Evolutionary conservation across 2,329 filamentous ascomycete genomes (phyloP).

Genomic region (Colletotrichum spinosum): DNA sequence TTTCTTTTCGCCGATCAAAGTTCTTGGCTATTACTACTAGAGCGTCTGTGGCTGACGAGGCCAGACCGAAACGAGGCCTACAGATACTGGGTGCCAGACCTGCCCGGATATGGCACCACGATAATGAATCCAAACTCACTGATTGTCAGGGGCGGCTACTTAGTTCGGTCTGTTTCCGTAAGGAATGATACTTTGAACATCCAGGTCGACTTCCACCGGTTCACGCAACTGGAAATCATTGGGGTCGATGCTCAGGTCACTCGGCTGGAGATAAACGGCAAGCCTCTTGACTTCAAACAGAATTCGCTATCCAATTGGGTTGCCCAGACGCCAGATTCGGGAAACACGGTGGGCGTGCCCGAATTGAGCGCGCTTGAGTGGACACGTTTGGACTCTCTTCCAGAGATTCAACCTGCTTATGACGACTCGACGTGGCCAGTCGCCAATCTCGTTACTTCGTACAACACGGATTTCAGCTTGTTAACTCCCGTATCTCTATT

Average conservation of each 20-base stretch:
- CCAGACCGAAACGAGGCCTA: conserved; percentile 74
- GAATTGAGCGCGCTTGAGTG: conserved; percentile 70
- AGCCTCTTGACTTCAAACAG: conserved; percentile 49
- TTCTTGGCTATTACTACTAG: neutral
- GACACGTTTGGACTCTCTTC: conserved; percentile 78
- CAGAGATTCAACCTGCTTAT: conserved; percentile 73
- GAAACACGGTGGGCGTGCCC: conserved; percentile 62
- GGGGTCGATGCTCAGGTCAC: conserved; percentile 69
- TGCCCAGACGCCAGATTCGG: conserved; percentile 41
- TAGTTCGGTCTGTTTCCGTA: conserved; percentile 70
- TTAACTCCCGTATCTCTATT: conserved; percentile 76
- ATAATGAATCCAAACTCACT: conserved; percentile 56
- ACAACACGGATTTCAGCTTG: conserved; percentile 68
- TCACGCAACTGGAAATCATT: conserved; percentile 75
- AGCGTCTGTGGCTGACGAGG: neutral
- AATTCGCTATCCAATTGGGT: conserved; percentile 60
- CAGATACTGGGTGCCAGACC: conserved; percentile 74
- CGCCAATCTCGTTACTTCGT: conserved; percentile 68
- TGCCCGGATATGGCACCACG: conserved; percentile 55
- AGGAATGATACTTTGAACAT: conserved; percentile 68
- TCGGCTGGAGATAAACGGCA: conserved; percentile 56
- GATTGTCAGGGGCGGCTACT: conserved; percentile 73
- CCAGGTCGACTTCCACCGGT: conserved; percentile 78
- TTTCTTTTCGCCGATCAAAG: conserved; percentile 13
- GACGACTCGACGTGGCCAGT: conserved; percentile 76